Evolutionary conservation across 2,329 filamentous ascomycete genomes (phyloP).

Genomic region (Phialophora macrospora): DNA sequence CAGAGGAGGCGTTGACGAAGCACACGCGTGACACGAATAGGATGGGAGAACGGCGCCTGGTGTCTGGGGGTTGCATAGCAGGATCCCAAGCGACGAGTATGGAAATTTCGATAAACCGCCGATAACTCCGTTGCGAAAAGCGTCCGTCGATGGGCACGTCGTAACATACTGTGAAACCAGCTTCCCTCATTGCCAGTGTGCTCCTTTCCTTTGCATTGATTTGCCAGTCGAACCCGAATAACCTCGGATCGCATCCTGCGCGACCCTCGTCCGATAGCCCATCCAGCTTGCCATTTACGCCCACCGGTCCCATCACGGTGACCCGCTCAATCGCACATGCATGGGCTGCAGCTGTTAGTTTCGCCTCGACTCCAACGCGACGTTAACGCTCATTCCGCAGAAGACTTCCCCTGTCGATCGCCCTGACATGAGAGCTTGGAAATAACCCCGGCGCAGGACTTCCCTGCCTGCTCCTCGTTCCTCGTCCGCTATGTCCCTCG

Average conservation of each 20-base stretch:
- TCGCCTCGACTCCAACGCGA: neutral
- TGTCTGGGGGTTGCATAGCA: no score
- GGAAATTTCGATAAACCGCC: no score
- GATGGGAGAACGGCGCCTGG: no score
- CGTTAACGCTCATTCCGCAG: slow-evolving; percentile 30
- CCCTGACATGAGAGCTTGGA: slow-evolving; percentile 15
- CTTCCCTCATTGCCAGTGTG: no score
- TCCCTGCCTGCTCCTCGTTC: slow-evolving; percentile 36
- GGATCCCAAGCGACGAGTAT: no score
- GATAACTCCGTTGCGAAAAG: no score
- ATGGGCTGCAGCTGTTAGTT: neutral
- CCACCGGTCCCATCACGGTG: neutral
- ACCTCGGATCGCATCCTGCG: neutral
- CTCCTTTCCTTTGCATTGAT: no score
- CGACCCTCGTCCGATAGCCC: neutral
- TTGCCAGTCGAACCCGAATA: neutral
- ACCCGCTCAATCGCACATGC: neutral
- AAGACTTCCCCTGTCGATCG: slow-evolving; percentile 28
- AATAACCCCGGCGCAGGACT: slow-evolving; percentile 36
- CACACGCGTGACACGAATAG: no score
- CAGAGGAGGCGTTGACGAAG: no score
- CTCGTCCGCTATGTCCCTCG: slow-evolving; percentile 22
- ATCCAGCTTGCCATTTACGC: neutral
- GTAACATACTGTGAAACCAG: no score
- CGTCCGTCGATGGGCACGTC: no score